These are phyloP conservation scores for Sphaerostilbella broomeana DNA, from an alignment of 2,329 filamentous ascomycete species.

Conservation along the genomic window DNA sequence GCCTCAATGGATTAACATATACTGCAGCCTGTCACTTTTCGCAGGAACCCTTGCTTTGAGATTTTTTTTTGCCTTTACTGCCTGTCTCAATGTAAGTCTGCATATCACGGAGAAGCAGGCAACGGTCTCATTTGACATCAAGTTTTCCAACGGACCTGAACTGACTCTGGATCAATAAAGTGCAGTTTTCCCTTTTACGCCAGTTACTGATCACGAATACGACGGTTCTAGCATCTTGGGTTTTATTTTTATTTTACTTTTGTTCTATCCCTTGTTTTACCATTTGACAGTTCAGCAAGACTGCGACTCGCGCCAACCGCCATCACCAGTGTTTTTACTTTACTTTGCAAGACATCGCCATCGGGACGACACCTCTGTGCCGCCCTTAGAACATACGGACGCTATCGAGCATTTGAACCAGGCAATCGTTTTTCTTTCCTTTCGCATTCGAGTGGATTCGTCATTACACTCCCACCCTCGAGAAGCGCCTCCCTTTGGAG, in stretches of 20 bases:
- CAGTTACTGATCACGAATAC: background rate
- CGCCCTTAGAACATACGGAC: too few relatives aligned
- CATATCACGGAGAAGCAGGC: conserved; percentile 4
- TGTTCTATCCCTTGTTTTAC: background rate
- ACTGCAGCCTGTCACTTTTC: conserved; percentile 2
- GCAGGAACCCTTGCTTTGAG: conserved; percentile 8
- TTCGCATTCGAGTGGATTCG: too few relatives aligned
- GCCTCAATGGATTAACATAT: conserved; percentile 10
- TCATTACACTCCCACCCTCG: too few relatives aligned
- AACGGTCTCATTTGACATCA: background rate
- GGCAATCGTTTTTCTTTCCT: too few relatives aligned
- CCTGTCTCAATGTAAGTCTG: conserved; percentile 11
- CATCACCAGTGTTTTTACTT: too few relatives aligned
- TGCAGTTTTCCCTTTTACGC: background rate
- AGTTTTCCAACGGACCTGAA: background rate
- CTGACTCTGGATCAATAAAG: background rate
- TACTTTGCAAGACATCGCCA: too few relatives aligned
- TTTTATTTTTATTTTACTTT: background rate
- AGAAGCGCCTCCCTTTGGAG: too few relatives aligned
- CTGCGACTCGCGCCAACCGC: too few relatives aligned
- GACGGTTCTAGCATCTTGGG: background rate
- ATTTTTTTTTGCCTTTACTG: background rate
- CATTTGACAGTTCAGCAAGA: too few relatives aligned
- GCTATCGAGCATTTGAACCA: too few relatives aligned
- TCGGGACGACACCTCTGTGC: too few relatives aligned